Conservation (phyloP, 2,329 filamentous ascomycete genomes). For the Exophiala dermatitidis region DNA sequence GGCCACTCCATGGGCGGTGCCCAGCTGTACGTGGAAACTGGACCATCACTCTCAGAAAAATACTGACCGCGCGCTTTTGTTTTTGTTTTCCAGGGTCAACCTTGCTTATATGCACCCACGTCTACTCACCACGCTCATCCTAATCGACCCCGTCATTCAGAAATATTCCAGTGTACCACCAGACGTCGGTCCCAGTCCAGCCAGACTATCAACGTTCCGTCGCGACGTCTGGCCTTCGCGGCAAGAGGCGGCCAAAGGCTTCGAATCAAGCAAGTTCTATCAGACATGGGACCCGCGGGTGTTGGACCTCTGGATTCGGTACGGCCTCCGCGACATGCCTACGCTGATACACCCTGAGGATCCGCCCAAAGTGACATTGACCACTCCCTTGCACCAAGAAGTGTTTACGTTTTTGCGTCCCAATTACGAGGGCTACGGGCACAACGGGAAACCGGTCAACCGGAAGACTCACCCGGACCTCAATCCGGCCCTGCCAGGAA, state of each 20-base stretch:
- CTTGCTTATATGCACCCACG: conserved; percentile 61
- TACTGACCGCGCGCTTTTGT: conserved; percentile 24
- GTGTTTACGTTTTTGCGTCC: conserved; percentile 50
- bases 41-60: background rate
- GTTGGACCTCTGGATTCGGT: conserved; percentile 62
- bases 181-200: conserved; percentile 40
- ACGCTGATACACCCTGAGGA: conserved; percentile 46
- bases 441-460: conserved; percentile 40
- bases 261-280: conserved; percentile 68
- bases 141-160: conserved; percentile 56
- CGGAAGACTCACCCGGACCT: conserved; percentile 43
- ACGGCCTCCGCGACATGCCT: conserved; percentile 69
- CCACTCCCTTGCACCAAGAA: conserved; percentile 82
- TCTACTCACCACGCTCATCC: conserved; percentile 61
- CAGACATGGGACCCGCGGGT: conserved; percentile 73
- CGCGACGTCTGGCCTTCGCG: conserved; percentile 78
- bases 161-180: conserved; percentile 38
- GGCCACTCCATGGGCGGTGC: conserved; percentile 76
- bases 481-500: conserved; percentile 29
- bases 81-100: conserved; percentile 11
- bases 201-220: conserved; percentile 62
- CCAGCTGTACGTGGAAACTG: conserved; percentile 41
- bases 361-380: conserved; percentile 57
- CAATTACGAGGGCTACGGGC: conserved; percentile 54
- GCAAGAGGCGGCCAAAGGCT: conserved; percentile 57